These are phyloP conservation scores for Carex scoparia DNA, from an alignment of 176 grass and related monocot genomes.

Conservation along the genomic window DNA sequence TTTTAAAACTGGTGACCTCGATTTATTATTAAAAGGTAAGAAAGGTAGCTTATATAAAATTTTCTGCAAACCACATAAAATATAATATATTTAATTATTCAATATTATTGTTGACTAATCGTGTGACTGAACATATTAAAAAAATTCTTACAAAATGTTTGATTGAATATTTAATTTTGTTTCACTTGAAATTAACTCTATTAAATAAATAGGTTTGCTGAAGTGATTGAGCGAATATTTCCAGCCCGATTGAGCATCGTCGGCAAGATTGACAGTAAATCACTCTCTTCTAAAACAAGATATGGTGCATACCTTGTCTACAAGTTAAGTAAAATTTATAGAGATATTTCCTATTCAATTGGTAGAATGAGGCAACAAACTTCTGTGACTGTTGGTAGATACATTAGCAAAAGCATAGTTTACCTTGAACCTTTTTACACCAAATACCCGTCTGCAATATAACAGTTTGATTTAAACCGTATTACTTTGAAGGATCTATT, in stretches of 20 bases:
- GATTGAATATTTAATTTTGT: background rate
- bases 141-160: too few species aligned
- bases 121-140: too few species aligned
- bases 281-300: conserved; percentile 27
- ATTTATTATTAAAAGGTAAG: too few species aligned
- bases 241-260: background rate
- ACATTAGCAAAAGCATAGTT: background rate
- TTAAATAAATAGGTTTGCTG: background rate
- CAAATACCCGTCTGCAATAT: too few species aligned
- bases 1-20: too few species aligned
- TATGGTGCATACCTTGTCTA: conserved; percentile 58
- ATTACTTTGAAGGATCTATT: too few species aligned
- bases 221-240: background rate
- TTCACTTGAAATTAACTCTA: background rate
- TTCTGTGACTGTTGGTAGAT: background rate
- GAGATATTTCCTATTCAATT: conserved; percentile 32
- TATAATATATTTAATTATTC: too few species aligned
- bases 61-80: too few species aligned
- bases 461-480: too few species aligned
- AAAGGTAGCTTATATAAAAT: too few species aligned
- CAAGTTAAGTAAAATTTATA: conserved; percentile 21
- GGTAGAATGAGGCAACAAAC: conserved; percentile 20
- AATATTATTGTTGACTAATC: too few species aligned
- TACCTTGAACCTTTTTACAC: background rate
- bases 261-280: conserved; percentile 29